Evolutionary conservation across 768 basidiomycete species (phyloP), one percentile per base, ranked within the genome.

Genomic region (Leucocoprinus sp.): DNA sequence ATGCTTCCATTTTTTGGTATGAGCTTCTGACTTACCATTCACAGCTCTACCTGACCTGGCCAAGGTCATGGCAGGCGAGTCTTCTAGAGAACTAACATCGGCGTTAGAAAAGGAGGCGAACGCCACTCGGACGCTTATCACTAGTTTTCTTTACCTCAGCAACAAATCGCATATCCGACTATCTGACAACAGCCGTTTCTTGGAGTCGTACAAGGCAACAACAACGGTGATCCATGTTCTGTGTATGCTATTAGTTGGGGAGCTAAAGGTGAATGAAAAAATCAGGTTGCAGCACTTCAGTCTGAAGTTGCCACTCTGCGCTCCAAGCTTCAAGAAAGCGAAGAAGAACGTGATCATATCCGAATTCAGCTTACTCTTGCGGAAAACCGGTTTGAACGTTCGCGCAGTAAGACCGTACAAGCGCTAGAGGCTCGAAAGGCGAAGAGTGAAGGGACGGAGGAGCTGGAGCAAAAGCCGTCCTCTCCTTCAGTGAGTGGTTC

Each of bases 401-500:
- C 74, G 21, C 70, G 66, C 50, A 84, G 82, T 52, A 63, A 63
- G 36, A 72, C 76, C 0, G 73, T 83, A 9, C 60, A 60, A 28
- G 65, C 68, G n/a, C 60, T 74, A 51, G 71, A 74, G 54, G 56
- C 62, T 18, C 68, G 62, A 45, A 53, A 64, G 39, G 55, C 55
- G 19, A 52, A 55, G 33, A 56, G 58, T 28, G 70, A 65, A 42
- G 56, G 52, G 58, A 64, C 64, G 60, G 74, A 74, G 69, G 73
- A 70, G 64, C 62, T 69, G 52, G 67, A 64, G 59, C 60, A 60
- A 55, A 68, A 67, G 64, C 70, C 74, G 64, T 76, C 73, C 67
- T 74, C 80, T 71, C 78, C 82, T 63, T 72, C 67, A 69, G 84
- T 85, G 75, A 78, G 84, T 83, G 72, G 70, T 68, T 70, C 66